Evolutionary conservation across 2,329 filamentous ascomycete species (phyloP), one percentile per base, ranked within the genome.

Genomic region (Fusarium praegraminearum): DNA sequence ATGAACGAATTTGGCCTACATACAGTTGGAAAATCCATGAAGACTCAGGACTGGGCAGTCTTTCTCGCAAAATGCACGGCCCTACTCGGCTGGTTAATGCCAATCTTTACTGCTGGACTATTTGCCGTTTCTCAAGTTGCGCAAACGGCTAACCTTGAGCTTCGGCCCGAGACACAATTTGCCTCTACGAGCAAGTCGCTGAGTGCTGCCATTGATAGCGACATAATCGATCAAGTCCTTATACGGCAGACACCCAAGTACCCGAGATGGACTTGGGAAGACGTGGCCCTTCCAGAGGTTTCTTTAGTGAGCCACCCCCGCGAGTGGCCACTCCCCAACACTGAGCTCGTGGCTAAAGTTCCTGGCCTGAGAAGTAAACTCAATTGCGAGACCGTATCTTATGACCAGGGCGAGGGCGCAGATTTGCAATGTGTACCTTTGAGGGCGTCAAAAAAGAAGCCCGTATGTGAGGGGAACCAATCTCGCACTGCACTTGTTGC

Each of bases 81-180:
- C 6, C 69, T 77, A 32, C 60, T 76, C n/a, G 75, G 72, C n/a
- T 75, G 73, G 73, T 22, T 75, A 46, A 69, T 73, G 69, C 75
- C 75, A 32, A 73, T 77, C 32, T 76, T 76, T 46, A 72, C 74
- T 5, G 73, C 75, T 2, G 75, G 75, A 20, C 50, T 77, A 11
- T 76, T 76, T 49, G 70, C 73, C 18, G 65, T 75, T 24, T 59
- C 62, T 11, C 68, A 72, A 16, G 45, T 75, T 20, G 52, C 53
- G 20, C 67, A 69, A 51, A 67, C 51, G 12, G 67, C 67, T 4
- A 18, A 70, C 10, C 62, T 76, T 32, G 52, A 76, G 18, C 69
- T 77, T 36, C 62, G 47, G 24, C 67, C 62, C 18, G 59, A 67
- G 38, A 72, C 74, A 3, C 50, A 59, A 7, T 76, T 76, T 50